phyloP scores from a whole-genome alignment of 441 rosid genomes.

The Pelargonium myrrhifolium region DNA sequence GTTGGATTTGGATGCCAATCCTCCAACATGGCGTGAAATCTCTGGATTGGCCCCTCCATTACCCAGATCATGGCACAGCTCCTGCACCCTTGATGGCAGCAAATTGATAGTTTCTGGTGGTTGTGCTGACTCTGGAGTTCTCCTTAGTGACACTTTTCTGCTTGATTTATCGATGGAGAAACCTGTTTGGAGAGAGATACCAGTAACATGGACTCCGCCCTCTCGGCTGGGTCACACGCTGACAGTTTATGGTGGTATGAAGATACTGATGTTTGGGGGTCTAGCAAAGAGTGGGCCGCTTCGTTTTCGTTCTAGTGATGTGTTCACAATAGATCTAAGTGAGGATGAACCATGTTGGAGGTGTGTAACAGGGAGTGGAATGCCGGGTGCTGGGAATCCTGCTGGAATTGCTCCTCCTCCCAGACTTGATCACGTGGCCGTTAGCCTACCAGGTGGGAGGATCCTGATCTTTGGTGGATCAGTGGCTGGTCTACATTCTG shows the following conservation, averaged over 20 bases:
- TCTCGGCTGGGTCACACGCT: constrained; percentile 86
- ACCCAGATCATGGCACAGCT: constrained; percentile 97
- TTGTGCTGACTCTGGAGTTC: constrained; percentile 92
- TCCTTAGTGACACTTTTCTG: constrained; percentile 81
- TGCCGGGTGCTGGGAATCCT: constrained; percentile 88
- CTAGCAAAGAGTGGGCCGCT: constrained; percentile 80
- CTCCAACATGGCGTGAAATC: constrained; percentile 91
- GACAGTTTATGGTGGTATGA: constrained; percentile 78
- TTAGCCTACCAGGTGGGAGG: constrained; percentile 85
- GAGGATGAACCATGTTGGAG: constrained; percentile 88
- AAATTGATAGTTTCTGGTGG: constrained; percentile 92
- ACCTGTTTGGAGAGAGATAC: constrained; percentile 89
- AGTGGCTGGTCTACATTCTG: constrained; percentile 89
- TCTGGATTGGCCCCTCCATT: constrained; percentile 90
- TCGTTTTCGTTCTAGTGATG: constrained; percentile 86
- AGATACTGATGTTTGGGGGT: constrained; percentile 93
- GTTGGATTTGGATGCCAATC: constrained; percentile 82
- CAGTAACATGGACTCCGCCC: constrained; percentile 86
- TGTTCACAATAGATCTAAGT: constrained; percentile 89
- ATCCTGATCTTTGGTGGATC: constrained; percentile 87
- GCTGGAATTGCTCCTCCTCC: constrained; percentile 89
- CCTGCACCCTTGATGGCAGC: constrained; percentile 95
- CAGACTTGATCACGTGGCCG: constrained; percentile 87
- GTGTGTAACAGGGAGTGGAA: constrained; percentile 70
- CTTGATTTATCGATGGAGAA: constrained; percentile 92